These are phyloP conservation scores for Inonotus hispidus DNA, from an alignment of 1,284 basidiomycete genomes.

Conservation along the genomic window DNA sequence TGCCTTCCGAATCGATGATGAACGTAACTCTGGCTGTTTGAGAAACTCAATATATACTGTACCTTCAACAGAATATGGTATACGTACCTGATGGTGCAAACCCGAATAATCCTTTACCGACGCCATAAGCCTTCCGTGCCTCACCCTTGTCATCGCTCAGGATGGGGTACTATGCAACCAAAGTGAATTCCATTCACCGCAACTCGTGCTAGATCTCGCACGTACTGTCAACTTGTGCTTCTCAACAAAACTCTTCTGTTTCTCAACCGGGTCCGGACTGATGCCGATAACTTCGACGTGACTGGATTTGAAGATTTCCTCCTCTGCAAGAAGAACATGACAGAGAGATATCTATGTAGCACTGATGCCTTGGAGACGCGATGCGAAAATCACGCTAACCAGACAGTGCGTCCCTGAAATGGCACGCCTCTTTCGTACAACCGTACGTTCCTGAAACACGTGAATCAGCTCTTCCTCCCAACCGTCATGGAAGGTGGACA, in stretches of 20 bases:
- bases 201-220: not conserved
- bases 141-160: slow-evolving; percentile 63
- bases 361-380: not conserved
- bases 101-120: slow-evolving; percentile 63
- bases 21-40: slow-evolving; percentile 59
- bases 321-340: slow-evolving; percentile 39
- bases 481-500: not conserved
- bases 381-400: slow-evolving; percentile 34
- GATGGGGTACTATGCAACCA: slow-evolving; percentile 53
- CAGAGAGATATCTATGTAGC: slow-evolving; percentile 1
- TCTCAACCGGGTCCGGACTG: slow-evolving; percentile 61
- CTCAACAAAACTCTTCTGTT: slow-evolving; percentile 69
- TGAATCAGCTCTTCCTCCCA: not conserved
- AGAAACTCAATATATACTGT: not conserved
- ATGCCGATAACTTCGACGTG: slow-evolving; percentile 67
- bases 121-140: slow-evolving; percentile 56
- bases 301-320: slow-evolving; percentile 58
- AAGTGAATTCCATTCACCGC: not conserved
- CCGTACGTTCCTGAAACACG: slow-evolving; percentile 53
- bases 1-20: slow-evolving; percentile 65
- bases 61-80: not conserved
- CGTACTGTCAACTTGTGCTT: slow-evolving; percentile 63
- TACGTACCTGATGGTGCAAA: slow-evolving; percentile 37
- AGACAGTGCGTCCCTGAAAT: slow-evolving; percentile 70
- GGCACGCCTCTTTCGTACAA: slow-evolving; percentile 75